A percentile compares a stretch with the other conserved stretches of the same genome.
phyloP scores from a whole-genome alignment of 768 basidiomycete species.

The Hygrophorus russula region DNA sequence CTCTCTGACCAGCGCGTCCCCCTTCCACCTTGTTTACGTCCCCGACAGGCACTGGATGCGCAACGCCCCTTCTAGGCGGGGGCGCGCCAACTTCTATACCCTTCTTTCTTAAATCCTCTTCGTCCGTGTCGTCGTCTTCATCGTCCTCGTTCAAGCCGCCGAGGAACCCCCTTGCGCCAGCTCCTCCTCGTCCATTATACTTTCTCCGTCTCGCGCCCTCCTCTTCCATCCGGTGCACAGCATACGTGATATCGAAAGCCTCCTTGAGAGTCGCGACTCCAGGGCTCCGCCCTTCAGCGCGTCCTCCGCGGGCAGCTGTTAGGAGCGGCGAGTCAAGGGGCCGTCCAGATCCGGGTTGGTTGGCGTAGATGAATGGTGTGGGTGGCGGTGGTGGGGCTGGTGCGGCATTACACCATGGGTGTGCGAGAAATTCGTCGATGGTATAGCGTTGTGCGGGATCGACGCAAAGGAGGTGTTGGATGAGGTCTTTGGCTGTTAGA shows the following conservation, averaged over 20 bases:
- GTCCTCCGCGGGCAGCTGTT: slow-evolving; percentile 63
- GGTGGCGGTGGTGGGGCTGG: slow-evolving; percentile 54
- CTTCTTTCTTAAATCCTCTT: slow-evolving; percentile 36
- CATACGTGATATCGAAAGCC: slow-evolving; percentile 97
- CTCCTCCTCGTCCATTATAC: slow-evolving; percentile 69
- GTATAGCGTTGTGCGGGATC: slow-evolving; percentile 94
- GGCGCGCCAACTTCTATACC: slow-evolving; percentile 8
- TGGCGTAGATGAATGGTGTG: slow-evolving; percentile 40
- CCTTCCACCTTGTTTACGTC: background rate
- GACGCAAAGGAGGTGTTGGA: slow-evolving; percentile 88
- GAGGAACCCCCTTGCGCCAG: slow-evolving; percentile 68
- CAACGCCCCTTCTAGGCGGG: background rate
- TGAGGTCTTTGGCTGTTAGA: slow-evolving; percentile 82
- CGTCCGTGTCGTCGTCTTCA: slow-evolving; percentile 49
- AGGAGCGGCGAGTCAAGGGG: slow-evolving; percentile 88
- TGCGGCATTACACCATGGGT: slow-evolving; percentile 85
- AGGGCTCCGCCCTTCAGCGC: slow-evolving; percentile 77
- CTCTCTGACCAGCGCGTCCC: slow-evolving; percentile 3
- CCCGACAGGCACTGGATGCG: background rate
- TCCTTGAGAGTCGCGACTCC: slow-evolving; percentile 91
- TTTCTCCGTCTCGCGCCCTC: slow-evolving; percentile 84
- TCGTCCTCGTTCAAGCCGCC: slow-evolving; percentile 90
- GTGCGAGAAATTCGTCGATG: slow-evolving; percentile 94
- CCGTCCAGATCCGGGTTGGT: slow-evolving; percentile 19
- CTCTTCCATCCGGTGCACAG: slow-evolving; percentile 99